phyloP scores from a whole-genome alignment of 495 filamentous ascomycete genomes.

The Neurospora sp. region DNA sequence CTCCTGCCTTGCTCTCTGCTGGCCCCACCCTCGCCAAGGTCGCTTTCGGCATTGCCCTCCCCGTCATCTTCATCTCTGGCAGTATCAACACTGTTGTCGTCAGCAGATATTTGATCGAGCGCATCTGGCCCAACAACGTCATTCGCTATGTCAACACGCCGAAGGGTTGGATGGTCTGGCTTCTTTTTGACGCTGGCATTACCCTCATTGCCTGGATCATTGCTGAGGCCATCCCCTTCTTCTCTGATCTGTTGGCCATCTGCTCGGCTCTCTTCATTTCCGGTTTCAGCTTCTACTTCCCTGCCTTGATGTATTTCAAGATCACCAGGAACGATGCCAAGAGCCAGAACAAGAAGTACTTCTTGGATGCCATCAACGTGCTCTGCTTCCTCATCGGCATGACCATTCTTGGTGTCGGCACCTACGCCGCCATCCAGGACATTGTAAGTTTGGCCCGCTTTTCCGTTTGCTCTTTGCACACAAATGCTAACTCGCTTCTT shows the following conservation, averaged over 20 bases:
- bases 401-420: conserved; percentile 45
- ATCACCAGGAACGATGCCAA: conserved; percentile 46
- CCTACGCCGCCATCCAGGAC: conserved; percentile 45
- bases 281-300: conserved; percentile 57
- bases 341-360: conserved; percentile 35
- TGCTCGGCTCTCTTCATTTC: conserved; percentile 52
- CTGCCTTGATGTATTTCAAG: conserved; percentile 55
- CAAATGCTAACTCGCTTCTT: conserved; percentile 5
- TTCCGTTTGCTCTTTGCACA: neutral
- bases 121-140: conserved; percentile 45
- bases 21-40: conserved; percentile 52
- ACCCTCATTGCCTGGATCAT: conserved; percentile 64
- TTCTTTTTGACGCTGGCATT: conserved; percentile 44
- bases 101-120: conserved; percentile 55
- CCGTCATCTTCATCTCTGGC: conserved; percentile 64
- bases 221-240: conserved; percentile 61
- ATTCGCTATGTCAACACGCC: conserved; percentile 50
- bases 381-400: conserved; percentile 45
- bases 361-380: conserved; percentile 35
- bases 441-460: conserved; percentile 35
- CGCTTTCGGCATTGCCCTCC: conserved; percentile 70
- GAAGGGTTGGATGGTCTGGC: conserved; percentile 49
- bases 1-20: conserved; percentile 60
- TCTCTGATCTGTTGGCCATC: conserved; percentile 53
- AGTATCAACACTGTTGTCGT: conserved; percentile 51